Evolutionary conservation across 2,329 filamentous ascomycete species (phyloP), one percentile per base, ranked within the genome.

Genomic region (Verticillium isaacii): DNA sequence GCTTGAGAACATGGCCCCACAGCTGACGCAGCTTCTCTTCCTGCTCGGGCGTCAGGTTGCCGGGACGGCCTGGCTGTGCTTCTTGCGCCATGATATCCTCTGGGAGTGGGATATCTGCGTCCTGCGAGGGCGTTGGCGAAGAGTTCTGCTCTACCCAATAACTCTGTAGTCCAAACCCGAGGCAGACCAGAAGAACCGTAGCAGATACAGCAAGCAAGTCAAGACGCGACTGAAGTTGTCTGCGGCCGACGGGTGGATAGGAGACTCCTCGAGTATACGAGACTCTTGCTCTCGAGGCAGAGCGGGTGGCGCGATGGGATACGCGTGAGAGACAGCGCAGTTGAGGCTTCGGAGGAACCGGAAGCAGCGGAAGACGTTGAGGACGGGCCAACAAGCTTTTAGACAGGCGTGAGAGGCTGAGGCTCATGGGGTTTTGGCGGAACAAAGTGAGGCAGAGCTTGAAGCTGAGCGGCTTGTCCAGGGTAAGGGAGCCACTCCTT

Each of bases 11-110:
- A 60, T 88, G 80, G 15, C 83, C 77, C 95, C 95, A 99, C 67
- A 98, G 84, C 74, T 96, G 90, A 70, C 89, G 90, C 62, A 99
- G 80, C 78, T 96, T 97, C 66, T 85, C 85, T 70, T 97, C 92
- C 77, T 99, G 88, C 65, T 97, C 93, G 3, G 87, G 75, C n/a
- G 93, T 97, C 62, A 99, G 82, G 68, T 91, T 97, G 63, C 92
- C 93, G 60, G 92, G 85, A 64, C 93, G 88, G 60, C 95, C 95
- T 41, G 89, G 85, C 55, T 83, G 83, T 25, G 71, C 64, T 68
- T 82, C 75, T 34, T 70, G 68, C 52, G 79, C 69, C 81, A 82
- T 82, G 36, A 50, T 65, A 63, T 67, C 64, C 37, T 17, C 17
- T 25, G n/a, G 2, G 11, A 12, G 37, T 7, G 25, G n/a, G 29